A percentile compares a stretch with the other conserved stretches of the same genome.
Conservation (phyloP, 768 basidiomycete species). For the Suillus brevipes region DNA sequence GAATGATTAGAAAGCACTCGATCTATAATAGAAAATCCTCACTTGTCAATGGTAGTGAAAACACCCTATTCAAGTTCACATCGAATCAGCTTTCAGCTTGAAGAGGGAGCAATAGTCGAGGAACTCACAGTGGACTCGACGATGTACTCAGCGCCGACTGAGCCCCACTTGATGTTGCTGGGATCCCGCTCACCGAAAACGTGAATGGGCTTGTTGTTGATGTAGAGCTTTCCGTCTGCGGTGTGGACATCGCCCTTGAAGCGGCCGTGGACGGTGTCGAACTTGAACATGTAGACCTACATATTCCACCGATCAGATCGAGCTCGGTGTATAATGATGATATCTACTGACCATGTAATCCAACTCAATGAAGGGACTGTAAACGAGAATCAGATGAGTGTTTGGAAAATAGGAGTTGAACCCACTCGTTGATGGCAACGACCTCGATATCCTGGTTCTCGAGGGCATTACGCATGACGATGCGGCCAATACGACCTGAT, state of each 20-base stretch:
- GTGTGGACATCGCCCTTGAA: conserved; percentile 83
- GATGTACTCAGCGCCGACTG: conserved; percentile 85
- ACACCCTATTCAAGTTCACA: conserved; percentile 61
- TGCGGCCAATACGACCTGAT: conserved; percentile 97
- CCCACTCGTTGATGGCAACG: conserved; percentile 93
- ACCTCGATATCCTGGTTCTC: conserved; percentile 74
- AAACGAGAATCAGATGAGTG: conserved; percentile 5
- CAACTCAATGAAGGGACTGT: conserved; percentile 94
- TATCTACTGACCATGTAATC: conserved; percentile 81
- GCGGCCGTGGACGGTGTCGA: conserved; percentile 89
- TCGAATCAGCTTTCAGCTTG: conserved; percentile 13
- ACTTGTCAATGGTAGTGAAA: conserved; percentile 96
- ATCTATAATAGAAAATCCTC: conserved; percentile 17
- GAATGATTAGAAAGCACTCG: conserved; percentile 7
- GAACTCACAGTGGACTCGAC: conserved; percentile 88
- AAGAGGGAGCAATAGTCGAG: not conserved
- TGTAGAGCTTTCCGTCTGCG: conserved; percentile 87
- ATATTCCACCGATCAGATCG: conserved; percentile 10
- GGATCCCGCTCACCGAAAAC: conserved; percentile 90
- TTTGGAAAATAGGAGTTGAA: conserved; percentile 12
- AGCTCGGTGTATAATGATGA: not conserved
- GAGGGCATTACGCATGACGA: conserved; percentile 94
- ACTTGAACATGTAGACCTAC: conserved; percentile 99
- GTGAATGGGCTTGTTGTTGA: conserved; percentile 75
- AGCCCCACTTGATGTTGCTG: conserved; percentile 78